These are phyloP conservation scores for Thelephora ganbajun DNA, from an alignment of 768 basidiomycete genomes.

Conservation along the genomic window DNA sequence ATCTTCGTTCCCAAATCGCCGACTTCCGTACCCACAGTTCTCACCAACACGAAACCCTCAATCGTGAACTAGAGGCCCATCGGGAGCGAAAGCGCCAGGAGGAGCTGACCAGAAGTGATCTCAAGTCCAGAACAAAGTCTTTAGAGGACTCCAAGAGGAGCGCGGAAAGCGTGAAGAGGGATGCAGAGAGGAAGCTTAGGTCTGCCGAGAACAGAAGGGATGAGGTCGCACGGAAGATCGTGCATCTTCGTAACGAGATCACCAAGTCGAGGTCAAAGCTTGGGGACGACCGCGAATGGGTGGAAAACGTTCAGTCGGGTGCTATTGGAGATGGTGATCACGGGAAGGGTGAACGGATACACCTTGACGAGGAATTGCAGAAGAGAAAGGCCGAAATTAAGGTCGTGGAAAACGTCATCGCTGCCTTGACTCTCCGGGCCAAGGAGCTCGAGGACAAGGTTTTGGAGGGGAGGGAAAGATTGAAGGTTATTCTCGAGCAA, in stretches of 20 bases:
- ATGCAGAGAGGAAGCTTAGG: constrained; percentile 81
- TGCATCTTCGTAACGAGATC: constrained; percentile 49
- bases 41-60: constrained; percentile 50
- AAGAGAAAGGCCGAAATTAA: constrained; percentile 43
- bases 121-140: constrained; percentile 70
- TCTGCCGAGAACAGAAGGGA: constrained; percentile 51
- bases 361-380: constrained; percentile 27
- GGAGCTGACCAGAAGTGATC: constrained; percentile 62
- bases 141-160: constrained; percentile 78
- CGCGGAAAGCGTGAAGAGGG: constrained; percentile 67
- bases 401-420: constrained; percentile 51
- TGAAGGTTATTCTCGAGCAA: constrained; percentile 45
- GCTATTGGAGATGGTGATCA: constrained; percentile 8
- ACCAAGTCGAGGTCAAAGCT: constrained; percentile 37
- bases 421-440: constrained; percentile 47
- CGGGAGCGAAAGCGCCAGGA: constrained; percentile 71
- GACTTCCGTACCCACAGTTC: constrained; percentile 44
- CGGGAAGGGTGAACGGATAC: constrained; percentile 3
- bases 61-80: constrained; percentile 57
- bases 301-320: constrained; percentile 17
- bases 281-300: constrained; percentile 36
- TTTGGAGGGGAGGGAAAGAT: constrained; percentile 42
- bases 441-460: constrained; percentile 65
- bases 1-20: constrained; percentile 55
- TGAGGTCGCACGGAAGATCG: constrained; percentile 42